Evolutionary conservation across 1,284 basidiomycete genomes (phyloP).

Genomic region (Singerocomus inundabilis): DNA sequence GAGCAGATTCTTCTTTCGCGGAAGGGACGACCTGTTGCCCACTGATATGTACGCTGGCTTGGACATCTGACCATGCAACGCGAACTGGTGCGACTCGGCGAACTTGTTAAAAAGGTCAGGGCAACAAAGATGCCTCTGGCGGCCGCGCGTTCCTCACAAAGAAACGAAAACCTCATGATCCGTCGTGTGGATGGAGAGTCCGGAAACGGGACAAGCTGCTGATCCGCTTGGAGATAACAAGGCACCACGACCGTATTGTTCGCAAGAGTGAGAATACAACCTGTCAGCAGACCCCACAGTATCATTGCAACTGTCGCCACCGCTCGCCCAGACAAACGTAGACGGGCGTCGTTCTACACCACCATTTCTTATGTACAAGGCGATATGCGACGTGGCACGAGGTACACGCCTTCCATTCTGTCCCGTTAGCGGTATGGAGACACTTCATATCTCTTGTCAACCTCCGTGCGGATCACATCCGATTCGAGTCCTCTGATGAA

Average conservation of each 20-base stretch:
- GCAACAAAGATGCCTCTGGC: not conserved
- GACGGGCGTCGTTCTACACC: not conserved
- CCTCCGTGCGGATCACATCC: constrained; percentile 20
- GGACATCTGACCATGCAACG: not conserved
- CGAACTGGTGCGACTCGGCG: constrained; percentile 14
- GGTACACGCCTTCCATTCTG: constrained; percentile 23
- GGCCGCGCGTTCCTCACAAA: not conserved
- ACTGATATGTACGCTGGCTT: constrained; percentile 1
- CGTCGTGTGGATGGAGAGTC: not conserved
- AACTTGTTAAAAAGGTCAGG: not conserved
- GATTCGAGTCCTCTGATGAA: constrained; percentile 4
- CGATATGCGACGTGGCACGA: constrained; percentile 11
- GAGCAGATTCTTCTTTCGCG: constrained; percentile 8
- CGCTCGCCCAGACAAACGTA: too few relatives aligned
- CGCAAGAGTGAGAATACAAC: not conserved
- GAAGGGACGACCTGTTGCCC: constrained; percentile 5
- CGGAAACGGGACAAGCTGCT: not conserved
- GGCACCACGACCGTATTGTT: not conserved
- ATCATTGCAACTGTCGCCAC: too few relatives aligned
- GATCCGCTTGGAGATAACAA: too few relatives aligned
- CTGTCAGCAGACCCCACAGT: too few relatives aligned
- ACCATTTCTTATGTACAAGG: constrained; percentile 6
- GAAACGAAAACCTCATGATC: not conserved
- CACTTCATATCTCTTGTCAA: constrained; percentile 8
- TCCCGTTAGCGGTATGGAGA: not conserved